Base-by-base conservation (phyloP, 768 basidiomycete genomes). In the Collybiopsis luxurians region DNA sequence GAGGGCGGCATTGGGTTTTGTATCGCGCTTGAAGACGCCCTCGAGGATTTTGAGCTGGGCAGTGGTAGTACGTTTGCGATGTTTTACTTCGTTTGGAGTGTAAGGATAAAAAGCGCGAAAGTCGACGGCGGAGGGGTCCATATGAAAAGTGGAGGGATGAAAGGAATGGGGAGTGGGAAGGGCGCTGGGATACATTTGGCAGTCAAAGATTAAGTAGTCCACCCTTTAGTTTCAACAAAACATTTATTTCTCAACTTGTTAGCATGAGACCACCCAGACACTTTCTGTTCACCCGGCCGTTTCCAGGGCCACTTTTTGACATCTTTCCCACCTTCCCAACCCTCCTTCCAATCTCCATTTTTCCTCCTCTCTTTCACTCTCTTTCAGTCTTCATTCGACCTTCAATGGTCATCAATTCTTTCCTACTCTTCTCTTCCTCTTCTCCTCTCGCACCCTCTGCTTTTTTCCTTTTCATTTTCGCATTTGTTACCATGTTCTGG, bases 51-150 rank as follows among this genome's bases (percentile, higher is more conserved):
- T 87, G 67, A 97, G 87, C 75, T 98, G 96, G 19, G 84, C 77
- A 31, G 86, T 84, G 28, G 93, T 92, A 0, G 96, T 98, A 52
- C 96, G 79, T 64, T 94, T 90, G 58, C 95, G 79, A 65, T 96
- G 95, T 76, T 96, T 96, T 75, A 97, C 91, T 75, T 95, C 89
- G 73, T 91, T 92, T 56, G 91, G 91, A 51, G 86, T 85, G 73
- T 90, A 93, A n/a, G 89, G 86, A 63, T 87, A 91, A 75, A 92
- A 92, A 40, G 89, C 86, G 66, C 87, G 84, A 67, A 89, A 87
- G 79, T 90, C 88, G 70, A 87, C 85, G 49, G 82, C 73, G 62
- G 82, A 74, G 63, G 87, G 85, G 76, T 90, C 89, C 69, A 81
- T 74, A 56, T 75, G 77, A 23, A 45, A 58, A 53, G 61, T 63